phyloP scores from a whole-genome alignment of 441 rosid species.

The Daphne laureola region DNA sequence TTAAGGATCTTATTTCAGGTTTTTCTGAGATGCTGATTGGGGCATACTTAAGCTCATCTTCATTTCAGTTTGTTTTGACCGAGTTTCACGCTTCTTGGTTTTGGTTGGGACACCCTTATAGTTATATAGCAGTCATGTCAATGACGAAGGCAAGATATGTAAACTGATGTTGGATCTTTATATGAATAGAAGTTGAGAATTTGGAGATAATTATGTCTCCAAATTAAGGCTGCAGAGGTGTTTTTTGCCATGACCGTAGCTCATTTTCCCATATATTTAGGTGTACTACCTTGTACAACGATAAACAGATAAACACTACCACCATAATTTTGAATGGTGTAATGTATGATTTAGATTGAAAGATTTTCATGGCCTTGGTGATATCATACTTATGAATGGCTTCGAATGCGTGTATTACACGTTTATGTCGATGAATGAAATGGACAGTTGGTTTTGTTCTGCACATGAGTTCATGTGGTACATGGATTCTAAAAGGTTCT shows the following conservation, averaged over 20 bases:
- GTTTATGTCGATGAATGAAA: background rate
- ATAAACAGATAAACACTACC: constrained; percentile 22
- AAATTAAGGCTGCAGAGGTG: constrained; percentile 51
- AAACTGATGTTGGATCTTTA: constrained; percentile 43
- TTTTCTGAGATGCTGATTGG: constrained; percentile 87
- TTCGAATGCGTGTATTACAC: no score
- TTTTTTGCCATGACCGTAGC: constrained; percentile 40
- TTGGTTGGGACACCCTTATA: constrained; percentile 45
- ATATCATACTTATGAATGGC: constrained; percentile 21
- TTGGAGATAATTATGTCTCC: constrained; percentile 43
- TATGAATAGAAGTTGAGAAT: constrained; percentile 37
- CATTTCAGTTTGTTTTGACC: constrained; percentile 73
- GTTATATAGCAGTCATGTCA: constrained; percentile 36
- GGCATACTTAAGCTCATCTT: constrained; percentile 81
- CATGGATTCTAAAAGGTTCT: no score
- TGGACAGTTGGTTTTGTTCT: no score
- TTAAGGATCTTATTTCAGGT: constrained; percentile 67
- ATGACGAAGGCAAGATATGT: constrained; percentile 57
- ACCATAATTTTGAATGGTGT: constrained; percentile 31
- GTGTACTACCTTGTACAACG: constrained; percentile 53
- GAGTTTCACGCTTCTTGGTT: constrained; percentile 61
- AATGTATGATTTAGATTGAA: constrained; percentile 28
- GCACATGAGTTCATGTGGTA: no score
- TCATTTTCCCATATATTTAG: constrained; percentile 22
- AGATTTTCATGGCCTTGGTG: constrained; percentile 25